Base-by-base conservation (phyloP, 768 basidiomycete species). In the Royoungia palumana region DNA sequence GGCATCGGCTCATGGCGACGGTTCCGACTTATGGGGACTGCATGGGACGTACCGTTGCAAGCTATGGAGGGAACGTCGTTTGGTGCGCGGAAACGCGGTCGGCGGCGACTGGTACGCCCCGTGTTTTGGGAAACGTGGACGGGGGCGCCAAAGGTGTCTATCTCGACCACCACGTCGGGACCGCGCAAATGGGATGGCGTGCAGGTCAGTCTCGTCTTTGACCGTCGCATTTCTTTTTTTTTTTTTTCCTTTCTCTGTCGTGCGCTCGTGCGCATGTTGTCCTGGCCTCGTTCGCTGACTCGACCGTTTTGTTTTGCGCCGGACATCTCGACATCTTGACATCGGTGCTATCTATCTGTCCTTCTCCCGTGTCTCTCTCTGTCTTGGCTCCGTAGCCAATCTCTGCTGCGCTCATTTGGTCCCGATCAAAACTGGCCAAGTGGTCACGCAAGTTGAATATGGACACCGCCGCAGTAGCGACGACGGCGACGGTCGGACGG, bases 1-100 rank as follows among this genome's bases (percentile, higher is more conserved):
- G 78, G 77, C 8, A 55, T 82, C 14, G 68, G 73, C 41, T 72
- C 78, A 16, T 69, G 80, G 50, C 64, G 76, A 38, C 62, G 78
- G 16, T 59, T 67, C 35, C 50, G 49, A 35, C 41, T 63, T 13
- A 7, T 54, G 12, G 52, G 55, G 21, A 48, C 55, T 0, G 49
- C 50, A 0, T 67, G 61, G 60, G 63, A 62, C n/a, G 47, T 39
- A 0, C 51, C 40, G 2, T 11, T 62, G 16, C 59, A 57, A 24
- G 53, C 44, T 36, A 49, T 60, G 41, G 59, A 57, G 0, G 53
- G 49, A 1, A 36, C 20, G 16, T 10, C 44, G 5, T 48, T 54
- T n/a, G 35, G 9, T 0, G 25, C 32, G 6, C 56, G 51, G 19
- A 61, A 38, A 22, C 55, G 64, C 32, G 47, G 51, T 9, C 50